Base-by-base conservation (phyloP, 73 alveolate genomes). In the Paramecium tetraurelia region DNA sequence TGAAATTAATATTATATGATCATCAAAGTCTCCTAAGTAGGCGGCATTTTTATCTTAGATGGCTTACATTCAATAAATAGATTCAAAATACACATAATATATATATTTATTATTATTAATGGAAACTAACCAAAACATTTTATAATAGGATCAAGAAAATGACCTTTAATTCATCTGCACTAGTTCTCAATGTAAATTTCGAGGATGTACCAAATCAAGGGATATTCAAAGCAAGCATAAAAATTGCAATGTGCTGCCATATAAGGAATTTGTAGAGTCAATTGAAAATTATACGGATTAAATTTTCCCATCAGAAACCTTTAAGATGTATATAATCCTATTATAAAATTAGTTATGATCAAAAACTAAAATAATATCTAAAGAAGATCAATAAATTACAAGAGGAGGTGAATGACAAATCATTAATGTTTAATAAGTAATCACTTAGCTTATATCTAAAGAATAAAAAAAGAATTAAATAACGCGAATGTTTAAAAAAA, bases 1-100 rank as follows among this genome's bases (percentile, higher is more conserved):
- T 24, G 90, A 80, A 80, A 58, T 80, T 40, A 24, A 10, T 44
- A 80, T 80, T 21, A 46, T 80, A 20, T 80, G 90, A 80, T 75
- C n/a, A 18, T 18, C 21, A 16, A 16, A 53, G 36, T 53, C 69
- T 53, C n/a, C 33, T 53, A 68, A 7, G 1, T 6, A 40, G 12
- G 16, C 3, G 7, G 0, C 14, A 38, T 40, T 7, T 40, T 0
- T 7, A 7, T 8, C 3, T 68, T 12, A 5, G 3, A 0, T 20
- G 21, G 21, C 22, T 53, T 18, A n/a, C 3, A 50, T 16, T 18
- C 6, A 3, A 48, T 48, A 48, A 14, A 48, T 48, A 2, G 5
- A 48, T 16, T 2, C 14, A 48, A 12, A 48, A 0, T 0, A 16
- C 0, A 3, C 12, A 3, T 11, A 14, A 48, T 48, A 48, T 16